A percentile compares a stretch with the other conserved stretches of the same genome.
phyloP scores from a whole-genome alignment of 2,329 filamentous ascomycete species.

The Xylaria sp. region DNA sequence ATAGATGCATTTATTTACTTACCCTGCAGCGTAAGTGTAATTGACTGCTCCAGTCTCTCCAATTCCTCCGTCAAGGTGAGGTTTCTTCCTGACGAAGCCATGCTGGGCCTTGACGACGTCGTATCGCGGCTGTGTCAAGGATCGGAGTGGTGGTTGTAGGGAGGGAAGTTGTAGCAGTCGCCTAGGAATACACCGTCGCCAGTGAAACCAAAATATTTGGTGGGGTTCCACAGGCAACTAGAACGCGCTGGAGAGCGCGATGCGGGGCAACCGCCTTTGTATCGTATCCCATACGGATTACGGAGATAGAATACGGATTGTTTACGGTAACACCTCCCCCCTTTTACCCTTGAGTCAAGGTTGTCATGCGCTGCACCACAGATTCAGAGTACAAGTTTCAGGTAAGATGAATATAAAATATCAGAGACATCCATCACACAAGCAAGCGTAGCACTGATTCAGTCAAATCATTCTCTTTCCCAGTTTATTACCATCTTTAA shows the following conservation, averaged over 20 bases:
- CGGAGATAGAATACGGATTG: neutral
- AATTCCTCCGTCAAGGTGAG: constrained; percentile 90
- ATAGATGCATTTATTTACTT: constrained; percentile 8
- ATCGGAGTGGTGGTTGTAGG: neutral
- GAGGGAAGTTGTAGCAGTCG: neutral
- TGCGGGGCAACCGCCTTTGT: constrained; percentile 15
- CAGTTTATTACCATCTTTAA: neutral
- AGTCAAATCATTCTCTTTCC: too few relatives aligned
- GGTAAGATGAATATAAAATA: too few relatives aligned
- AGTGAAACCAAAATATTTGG: constrained; percentile 1
- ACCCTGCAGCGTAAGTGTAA: constrained; percentile 93
- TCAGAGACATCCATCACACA: too few relatives aligned
- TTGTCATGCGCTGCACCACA: neutral
- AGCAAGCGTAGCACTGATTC: too few relatives aligned
- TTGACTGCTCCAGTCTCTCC: constrained; percentile 92
- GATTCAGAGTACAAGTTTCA: too few relatives aligned
- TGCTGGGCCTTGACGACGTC: constrained; percentile 46
- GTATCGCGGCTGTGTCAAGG: neutral
- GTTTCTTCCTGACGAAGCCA: constrained; percentile 45
- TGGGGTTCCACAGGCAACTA: constrained; percentile 8
- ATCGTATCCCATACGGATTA: too few relatives aligned
- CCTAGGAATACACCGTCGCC: neutral
- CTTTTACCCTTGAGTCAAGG: neutral
- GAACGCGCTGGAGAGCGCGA: constrained; percentile 15
- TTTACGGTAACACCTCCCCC: neutral